A percentile compares a stretch with the other conserved stretches of the same genome.
phyloP scores from a whole-genome alignment of 2,329 filamentous ascomycete species.

The Chaetoscypha palmicola region DNA sequence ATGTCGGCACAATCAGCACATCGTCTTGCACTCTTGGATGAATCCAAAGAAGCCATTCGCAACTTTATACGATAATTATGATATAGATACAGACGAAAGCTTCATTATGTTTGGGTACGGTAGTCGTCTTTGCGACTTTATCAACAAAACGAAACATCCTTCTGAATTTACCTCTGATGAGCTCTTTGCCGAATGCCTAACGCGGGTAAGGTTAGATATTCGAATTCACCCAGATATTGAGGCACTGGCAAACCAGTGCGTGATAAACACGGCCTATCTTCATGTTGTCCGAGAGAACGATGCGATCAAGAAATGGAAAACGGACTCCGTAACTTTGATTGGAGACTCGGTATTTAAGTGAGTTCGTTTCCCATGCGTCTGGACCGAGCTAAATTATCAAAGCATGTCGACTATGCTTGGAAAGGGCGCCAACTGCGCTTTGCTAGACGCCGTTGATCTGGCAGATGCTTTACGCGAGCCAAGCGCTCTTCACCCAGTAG shows the following conservation, averaged over 20 bases:
- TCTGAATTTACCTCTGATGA: constrained; percentile 18
- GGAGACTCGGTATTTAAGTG: constrained; percentile 23
- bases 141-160: constrained; percentile 20
- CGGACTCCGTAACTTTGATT: constrained; percentile 21
- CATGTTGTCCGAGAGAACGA: constrained; percentile 21
- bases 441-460: constrained; percentile 25
- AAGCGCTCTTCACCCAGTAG: constrained; percentile 1
- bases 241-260: constrained; percentile 16
- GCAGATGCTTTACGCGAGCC: constrained; percentile 15
- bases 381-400: too few relatives aligned
- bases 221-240: constrained; percentile 19
- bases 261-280: constrained; percentile 20
- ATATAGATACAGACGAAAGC: constrained; percentile 23
- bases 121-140: constrained; percentile 15
- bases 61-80: constrained; percentile 16
- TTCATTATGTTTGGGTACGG: constrained; percentile 28
- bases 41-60: constrained; percentile 22
- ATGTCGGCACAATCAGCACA: constrained; percentile 24
- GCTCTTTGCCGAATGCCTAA: constrained; percentile 22
- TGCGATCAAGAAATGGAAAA: constrained; percentile 21
- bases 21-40: constrained; percentile 24
- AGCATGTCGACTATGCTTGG: constrained; percentile 26
- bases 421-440: constrained; percentile 27
- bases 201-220: constrained; percentile 11
- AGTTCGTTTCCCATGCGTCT: too few relatives aligned